phyloP scores from a whole-genome alignment of 2,329 filamentous ascomycete genomes.

The Venturia nashicola region DNA sequence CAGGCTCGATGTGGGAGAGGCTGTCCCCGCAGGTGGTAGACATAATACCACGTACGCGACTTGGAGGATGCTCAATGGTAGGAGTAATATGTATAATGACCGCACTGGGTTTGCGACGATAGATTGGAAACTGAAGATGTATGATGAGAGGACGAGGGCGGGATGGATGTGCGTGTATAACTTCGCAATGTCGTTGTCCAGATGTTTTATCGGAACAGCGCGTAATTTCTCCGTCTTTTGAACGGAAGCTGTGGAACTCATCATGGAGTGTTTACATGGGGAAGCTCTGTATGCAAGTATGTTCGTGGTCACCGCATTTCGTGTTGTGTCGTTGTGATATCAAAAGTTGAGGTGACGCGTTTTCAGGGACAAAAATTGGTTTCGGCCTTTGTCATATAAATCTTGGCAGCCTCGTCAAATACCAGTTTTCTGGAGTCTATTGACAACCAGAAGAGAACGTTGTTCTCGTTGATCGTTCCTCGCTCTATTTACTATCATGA shows the following conservation, averaged over 20 bases:
- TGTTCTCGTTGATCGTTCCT: not conserved
- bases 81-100: conserved; percentile 48
- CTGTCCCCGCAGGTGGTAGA: conserved; percentile 32
- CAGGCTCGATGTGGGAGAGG: conserved; percentile 20
- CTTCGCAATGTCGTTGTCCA: conserved; percentile 35
- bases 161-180: conserved; percentile 57
- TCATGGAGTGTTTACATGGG: not conserved
- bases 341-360: not conserved
- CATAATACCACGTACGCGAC: conserved; percentile 45
- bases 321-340: not conserved
- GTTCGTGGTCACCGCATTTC: not conserved
- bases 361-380: not conserved
- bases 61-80: conserved; percentile 54
- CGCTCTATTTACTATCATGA: not conserved
- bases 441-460: not conserved
- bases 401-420: not conserved
- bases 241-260: not conserved
- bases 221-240: not conserved
- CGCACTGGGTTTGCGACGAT: conserved; percentile 59
- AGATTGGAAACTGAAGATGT: conserved; percentile 49
- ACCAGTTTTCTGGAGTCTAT: not conserved
- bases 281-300: not conserved
- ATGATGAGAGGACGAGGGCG: conserved; percentile 50
- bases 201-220: conserved; percentile 30
- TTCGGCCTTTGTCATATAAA: not conserved